phyloP scores from a whole-genome alignment of 2,329 filamentous ascomycete species.

The Sarocladium brachiariae region DNA sequence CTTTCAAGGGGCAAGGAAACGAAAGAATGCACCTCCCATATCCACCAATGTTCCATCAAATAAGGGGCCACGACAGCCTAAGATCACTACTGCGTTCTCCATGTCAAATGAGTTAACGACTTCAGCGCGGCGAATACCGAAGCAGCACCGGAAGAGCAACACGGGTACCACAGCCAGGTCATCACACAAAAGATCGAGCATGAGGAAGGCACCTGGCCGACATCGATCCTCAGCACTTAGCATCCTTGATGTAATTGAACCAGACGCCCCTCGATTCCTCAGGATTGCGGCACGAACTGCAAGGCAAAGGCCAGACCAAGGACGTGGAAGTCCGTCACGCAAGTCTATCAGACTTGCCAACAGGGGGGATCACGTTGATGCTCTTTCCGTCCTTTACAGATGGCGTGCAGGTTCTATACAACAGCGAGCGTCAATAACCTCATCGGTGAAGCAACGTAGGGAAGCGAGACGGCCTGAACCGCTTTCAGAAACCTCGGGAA shows the following conservation, averaged over 20 bases:
- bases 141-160: slow-evolving; percentile 8
- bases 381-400: slow-evolving; percentile 40
- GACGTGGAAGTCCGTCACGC: slow-evolving; percentile 45
- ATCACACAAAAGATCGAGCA: neutral
- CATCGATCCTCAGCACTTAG: slow-evolving; percentile 41
- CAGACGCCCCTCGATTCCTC: slow-evolving; percentile 49
- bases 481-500: slow-evolving; percentile 18
- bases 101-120: neutral
- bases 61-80: slow-evolving; percentile 21
- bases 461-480: slow-evolving; percentile 12
- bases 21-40: slow-evolving; percentile 14
- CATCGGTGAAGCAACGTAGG: slow-evolving; percentile 15
- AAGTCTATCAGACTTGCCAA: slow-evolving; percentile 57
- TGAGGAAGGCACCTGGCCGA: neutral
- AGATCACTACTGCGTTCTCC: slow-evolving; percentile 24
- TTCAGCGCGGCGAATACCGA: slow-evolving; percentile 1
- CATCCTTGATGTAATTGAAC: slow-evolving; percentile 53
- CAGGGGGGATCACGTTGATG: slow-evolving; percentile 54
- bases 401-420: slow-evolving; percentile 51
- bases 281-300: slow-evolving; percentile 55
- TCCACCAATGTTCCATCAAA: slow-evolving; percentile 16
- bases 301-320: slow-evolving; percentile 37
- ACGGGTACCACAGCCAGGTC: slow-evolving; percentile 8
- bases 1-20: slow-evolving; percentile 20
- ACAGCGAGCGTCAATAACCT: slow-evolving; percentile 30